Evolutionary conservation across 2,329 filamentous ascomycete genomes (phyloP), one percentile per base, ranked within the genome.

Genomic region (Cladosporium sp.): DNA sequence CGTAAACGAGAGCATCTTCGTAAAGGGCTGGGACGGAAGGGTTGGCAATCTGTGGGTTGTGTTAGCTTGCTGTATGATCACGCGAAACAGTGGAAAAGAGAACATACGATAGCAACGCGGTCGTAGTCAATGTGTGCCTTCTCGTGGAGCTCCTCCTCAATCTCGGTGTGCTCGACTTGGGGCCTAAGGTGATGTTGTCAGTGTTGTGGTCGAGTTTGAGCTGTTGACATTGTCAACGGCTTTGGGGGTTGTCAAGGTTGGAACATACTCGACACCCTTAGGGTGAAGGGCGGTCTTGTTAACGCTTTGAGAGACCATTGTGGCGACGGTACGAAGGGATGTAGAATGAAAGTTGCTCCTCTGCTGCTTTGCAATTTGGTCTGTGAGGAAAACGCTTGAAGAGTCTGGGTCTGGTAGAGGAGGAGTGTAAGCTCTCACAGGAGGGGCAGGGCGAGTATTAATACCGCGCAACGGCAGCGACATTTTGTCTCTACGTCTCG

Each of bases 101-200:
- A 34, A 79, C 91, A 80, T 86, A 96, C 93, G 85, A 99, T 99
- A 70, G 95, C 92, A 76, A 99, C 95, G 77, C 93, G 91, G 82
- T 98, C 91, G 80, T 98, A 99, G 86, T 99, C 95, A 77, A 99
- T 99, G 86, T 99, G 94, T 72, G 95, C 95, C 77, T 90, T 93
- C 82, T 97, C 92, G 81, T 98, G 93, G 68, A 99, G 91, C 80
- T 97, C 92, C 83, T 98, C 93, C 83, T 99, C 93, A 70, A 99
- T 89, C 80, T 98, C 95, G 54, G 95, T 98, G 87, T 97, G 94
- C 79, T 96, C 91, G 76, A 86, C 85, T 76, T 89, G 85, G 70
- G 93, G 92, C 81, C 92, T 96, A 76, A 62, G 30, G 58, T 66
- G 73, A 30, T 65, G n/a, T 25, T 49, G 57, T 69, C 43, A 69